Percentiles rank a stretch among this genome's conserved stretches.
Conservation (phyloP, 495 filamentous ascomycete genomes). For the Penicillium tannophilum region DNA sequence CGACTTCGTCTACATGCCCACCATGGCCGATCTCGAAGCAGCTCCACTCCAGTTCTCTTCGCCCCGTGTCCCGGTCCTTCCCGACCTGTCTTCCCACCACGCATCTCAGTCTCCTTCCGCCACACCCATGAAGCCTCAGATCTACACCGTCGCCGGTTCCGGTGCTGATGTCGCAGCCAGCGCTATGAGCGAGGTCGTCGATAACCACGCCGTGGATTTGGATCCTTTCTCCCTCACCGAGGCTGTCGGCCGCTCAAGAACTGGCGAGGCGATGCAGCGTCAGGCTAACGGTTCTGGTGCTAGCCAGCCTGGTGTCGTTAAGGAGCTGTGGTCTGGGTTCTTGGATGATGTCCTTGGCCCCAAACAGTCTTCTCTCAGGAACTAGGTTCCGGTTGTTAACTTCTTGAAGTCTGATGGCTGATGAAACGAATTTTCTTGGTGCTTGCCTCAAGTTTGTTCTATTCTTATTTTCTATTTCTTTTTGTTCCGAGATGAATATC, state of each 20-base stretch:
- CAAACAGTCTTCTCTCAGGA: constrained; percentile 29
- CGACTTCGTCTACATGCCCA: constrained; percentile 65
- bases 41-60: constrained; percentile 25
- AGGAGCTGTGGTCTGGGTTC: constrained; percentile 56
- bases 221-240: constrained; percentile 62
- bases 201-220: constrained; percentile 58
- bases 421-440: constrained; percentile 21
- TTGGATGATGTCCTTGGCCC: constrained; percentile 61
- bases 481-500: neutral
- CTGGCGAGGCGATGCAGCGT: constrained; percentile 40
- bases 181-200: constrained; percentile 60
- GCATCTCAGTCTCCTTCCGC: constrained; percentile 23
- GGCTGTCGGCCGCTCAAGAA: constrained; percentile 45
- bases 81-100: constrained; percentile 42
- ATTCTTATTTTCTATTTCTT: neutral
- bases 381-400: constrained; percentile 8
- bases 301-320: constrained; percentile 42
- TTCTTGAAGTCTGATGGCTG: neutral
- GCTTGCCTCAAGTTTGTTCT: constrained; percentile 4
- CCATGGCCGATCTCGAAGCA: constrained; percentile 46
- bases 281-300: constrained; percentile 20
- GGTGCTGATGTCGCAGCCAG: constrained; percentile 54
- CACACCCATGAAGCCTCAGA: constrained; percentile 56
- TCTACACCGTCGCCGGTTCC: constrained; percentile 56
- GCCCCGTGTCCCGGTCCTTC: constrained; percentile 56